Percentiles rank a stretch among this genome's conserved stretches.
phyloP scores from a whole-genome alignment of 106 monocot species.

The Dioscorea dumetorum region DNA sequence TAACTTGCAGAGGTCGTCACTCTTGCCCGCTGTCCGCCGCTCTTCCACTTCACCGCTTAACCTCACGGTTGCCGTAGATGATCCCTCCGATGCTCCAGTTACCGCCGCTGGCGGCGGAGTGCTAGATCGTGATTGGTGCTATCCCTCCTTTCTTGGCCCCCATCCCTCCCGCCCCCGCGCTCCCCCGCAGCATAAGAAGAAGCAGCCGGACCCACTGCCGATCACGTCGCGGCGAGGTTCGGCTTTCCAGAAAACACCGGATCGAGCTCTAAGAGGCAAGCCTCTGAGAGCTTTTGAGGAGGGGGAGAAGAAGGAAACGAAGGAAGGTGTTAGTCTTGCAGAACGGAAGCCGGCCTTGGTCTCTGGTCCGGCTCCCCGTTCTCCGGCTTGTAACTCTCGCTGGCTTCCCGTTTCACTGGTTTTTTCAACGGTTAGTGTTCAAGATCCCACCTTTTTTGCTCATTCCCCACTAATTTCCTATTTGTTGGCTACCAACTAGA shows the following conservation, averaged over 20 bases:
- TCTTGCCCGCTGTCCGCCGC: conserved; percentile 16
- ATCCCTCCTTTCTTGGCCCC: conserved; percentile 57
- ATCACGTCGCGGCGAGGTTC: background rate
- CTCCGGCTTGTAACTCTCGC: too few species aligned
- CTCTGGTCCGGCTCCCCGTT: too few species aligned
- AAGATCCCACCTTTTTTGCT: too few species aligned
- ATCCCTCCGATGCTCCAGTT: conserved; percentile 28
- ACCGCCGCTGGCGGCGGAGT: background rate
- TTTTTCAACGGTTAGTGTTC: too few species aligned
- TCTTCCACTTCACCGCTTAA: conserved; percentile 11
- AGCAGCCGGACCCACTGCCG: background rate
- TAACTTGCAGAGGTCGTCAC: too few species aligned
- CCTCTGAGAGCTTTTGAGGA: background rate
- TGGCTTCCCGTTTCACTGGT: too few species aligned
- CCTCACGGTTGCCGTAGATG: conserved; percentile 47
- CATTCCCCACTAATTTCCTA: too few species aligned
- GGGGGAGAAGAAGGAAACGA: conserved; percentile 11
- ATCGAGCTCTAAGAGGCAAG: background rate
- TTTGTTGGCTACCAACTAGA: too few species aligned
- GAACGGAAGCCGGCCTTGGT: background rate
- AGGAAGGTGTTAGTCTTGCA: conserved; percentile 4
- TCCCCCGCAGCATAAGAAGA: background rate
- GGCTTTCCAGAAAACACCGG: background rate
- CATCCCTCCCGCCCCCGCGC: conserved; percentile 14
- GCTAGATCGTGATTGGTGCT: conserved; percentile 59